Evolutionary conservation across 768 basidiomycete genomes (phyloP).

Genomic region (Baorangia bicolor): DNA sequence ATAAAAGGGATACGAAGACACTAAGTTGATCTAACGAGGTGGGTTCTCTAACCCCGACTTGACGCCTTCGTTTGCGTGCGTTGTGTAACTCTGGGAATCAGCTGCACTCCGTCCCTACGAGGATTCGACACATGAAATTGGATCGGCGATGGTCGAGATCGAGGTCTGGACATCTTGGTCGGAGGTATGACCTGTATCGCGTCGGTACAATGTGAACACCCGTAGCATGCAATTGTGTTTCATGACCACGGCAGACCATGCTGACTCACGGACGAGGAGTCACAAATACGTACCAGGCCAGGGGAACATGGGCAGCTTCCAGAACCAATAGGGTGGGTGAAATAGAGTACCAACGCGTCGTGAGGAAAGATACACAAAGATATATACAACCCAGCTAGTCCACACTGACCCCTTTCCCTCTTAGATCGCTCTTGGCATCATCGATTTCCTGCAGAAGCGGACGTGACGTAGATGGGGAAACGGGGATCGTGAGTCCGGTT

Average conservation of each 20-base stretch:
- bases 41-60: neutral
- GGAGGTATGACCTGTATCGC: neutral
- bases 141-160: conserved; percentile 57
- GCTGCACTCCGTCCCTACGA: conserved; percentile 47
- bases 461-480: neutral
- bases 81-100: conserved; percentile 32
- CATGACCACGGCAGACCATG: too few species aligned
- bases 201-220: too few species aligned
- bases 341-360: too few species aligned
- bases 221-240: too few species aligned
- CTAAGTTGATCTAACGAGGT: conserved; percentile 46
- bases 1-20: conserved; percentile 36
- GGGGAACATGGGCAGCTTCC: neutral
- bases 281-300: neutral
- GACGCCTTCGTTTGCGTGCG: neutral
- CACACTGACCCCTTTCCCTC: conserved; percentile 58
- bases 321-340: neutral
- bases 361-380: neutral
- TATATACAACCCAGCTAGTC: conserved; percentile 44
- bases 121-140: conserved; percentile 58
- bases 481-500: neutral
- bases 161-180: conserved; percentile 9
- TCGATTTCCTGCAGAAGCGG: conserved; percentile 53
- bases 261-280: neutral
- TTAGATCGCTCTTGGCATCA: conserved; percentile 55